Base-by-base conservation (phyloP, 1,284 basidiomycete species). In the Lentinula novae-zelandiae region DNA sequence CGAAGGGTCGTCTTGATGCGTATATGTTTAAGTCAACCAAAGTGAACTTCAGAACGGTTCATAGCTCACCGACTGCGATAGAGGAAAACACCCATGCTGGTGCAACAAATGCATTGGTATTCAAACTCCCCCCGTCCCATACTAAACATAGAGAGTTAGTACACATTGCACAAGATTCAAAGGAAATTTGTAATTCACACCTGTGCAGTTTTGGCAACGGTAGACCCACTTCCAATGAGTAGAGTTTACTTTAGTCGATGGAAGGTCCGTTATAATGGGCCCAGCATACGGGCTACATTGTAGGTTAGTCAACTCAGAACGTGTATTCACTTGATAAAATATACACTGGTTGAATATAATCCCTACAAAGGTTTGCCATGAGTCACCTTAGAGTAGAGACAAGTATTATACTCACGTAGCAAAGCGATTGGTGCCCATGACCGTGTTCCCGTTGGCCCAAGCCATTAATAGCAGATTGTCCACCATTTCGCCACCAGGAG, bases 161-260 rank as follows among this genome's bases (percentile, higher is more conserved):
- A 20, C 8, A 12, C 34, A 36, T 36, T 36, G 34, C 44, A 49
- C 71, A 66, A 38, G 36, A 27, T 27, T 27, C 27, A 27, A 27
- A 27, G 27, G 3, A 27, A 27, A 27, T 27, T 27, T 27, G 0
- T 3, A 38, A 38, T 8, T 38, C 36, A 12, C 66, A 80, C 75
- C 70, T 40, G 79, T 78, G 70, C 82, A 84, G 66, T 81, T 78
- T 63, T 83, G 79, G 73, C 82, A 84, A 34, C 82, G 76, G 69
- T 77, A 84, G 10, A 82, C 77, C 78, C 81, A 82, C 64, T 82
- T 83, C 81, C 81, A 84, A 62, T 82, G 79, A 2, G 82, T 83
- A 2, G 79, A 66, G 62, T 82, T 83, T 42, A 83, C 75, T 63
- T 68, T 73, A 7, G 75, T 71, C 5, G 72, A 72, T 4, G 76